phyloP scores from a whole-genome alignment of 805 yeast genomes.

The Candida quercuum region DNA sequence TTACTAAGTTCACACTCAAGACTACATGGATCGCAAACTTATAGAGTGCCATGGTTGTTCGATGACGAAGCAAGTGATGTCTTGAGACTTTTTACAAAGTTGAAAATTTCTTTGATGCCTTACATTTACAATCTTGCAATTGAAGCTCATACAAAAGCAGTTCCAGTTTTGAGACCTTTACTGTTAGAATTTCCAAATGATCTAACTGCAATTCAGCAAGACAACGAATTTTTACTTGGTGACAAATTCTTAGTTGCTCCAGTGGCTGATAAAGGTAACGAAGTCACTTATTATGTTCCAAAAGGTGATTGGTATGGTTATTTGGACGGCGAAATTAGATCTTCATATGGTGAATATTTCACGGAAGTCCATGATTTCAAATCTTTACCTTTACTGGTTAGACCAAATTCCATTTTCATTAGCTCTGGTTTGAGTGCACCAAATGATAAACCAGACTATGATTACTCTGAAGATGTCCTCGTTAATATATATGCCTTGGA shows the following conservation, averaged over 20 bases:
- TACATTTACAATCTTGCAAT: conserved; percentile 15
- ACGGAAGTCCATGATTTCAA: conserved; percentile 15
- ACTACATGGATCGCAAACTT: conserved; percentile 18
- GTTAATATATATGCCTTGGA: conserved; percentile 14
- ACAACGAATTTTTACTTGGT: conserved; percentile 16
- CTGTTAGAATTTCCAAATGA: conserved; percentile 16
- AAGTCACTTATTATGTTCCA: conserved; percentile 17
- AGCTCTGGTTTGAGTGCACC: conserved; percentile 13
- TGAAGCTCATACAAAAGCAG: conserved; percentile 15
- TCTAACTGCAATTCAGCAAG: conserved; percentile 8
- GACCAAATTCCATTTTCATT: conserved; percentile 14
- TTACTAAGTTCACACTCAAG: conserved; percentile 19
- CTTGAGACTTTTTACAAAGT: conserved; percentile 14
- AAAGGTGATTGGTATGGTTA: conserved; percentile 20
- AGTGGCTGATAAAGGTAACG: conserved; percentile 10
- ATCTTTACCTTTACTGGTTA: conserved; percentile 16
- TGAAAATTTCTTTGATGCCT: conserved; percentile 20
- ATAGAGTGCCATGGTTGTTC: conserved; percentile 22
- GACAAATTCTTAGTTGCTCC: conserved; percentile 19
- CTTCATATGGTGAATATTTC: conserved; percentile 13
- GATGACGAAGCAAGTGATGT: conserved; percentile 19
- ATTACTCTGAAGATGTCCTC: conserved; percentile 15
- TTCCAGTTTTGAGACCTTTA: conserved; percentile 16
- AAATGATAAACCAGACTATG: conserved; percentile 16
- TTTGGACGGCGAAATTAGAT: conserved; percentile 16